Conservation (phyloP, 2,329 filamentous ascomycete species). For the Nothopassalora personata region DNA sequence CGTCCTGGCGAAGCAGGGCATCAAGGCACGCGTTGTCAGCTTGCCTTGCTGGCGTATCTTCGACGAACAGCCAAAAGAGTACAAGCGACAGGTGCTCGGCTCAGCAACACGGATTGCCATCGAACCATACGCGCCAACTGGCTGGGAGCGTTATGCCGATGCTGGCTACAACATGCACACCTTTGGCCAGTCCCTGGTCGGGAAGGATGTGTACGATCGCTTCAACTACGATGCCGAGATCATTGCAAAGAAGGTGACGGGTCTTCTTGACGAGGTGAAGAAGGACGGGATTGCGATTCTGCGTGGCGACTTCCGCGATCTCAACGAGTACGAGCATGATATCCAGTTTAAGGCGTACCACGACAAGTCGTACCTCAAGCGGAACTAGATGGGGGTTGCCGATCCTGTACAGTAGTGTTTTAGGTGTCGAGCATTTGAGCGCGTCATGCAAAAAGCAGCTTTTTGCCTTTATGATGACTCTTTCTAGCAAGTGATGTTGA, state of each 20-base stretch:
- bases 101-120: slow-evolving; percentile 46
- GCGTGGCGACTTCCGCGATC: slow-evolving; percentile 29
- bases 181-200: slow-evolving; percentile 54
- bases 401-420: background rate
- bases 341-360: slow-evolving; percentile 23
- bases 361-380: slow-evolving; percentile 8
- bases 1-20: slow-evolving; percentile 31
- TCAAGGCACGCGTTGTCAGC: slow-evolving; percentile 44
- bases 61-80: slow-evolving; percentile 43
- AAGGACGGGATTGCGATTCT: slow-evolving; percentile 32
- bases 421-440: slow-evolving; percentile 3
- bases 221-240: slow-evolving; percentile 50
- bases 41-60: slow-evolving; percentile 50
- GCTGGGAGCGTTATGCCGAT: slow-evolving; percentile 58
- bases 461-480: background rate
- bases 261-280: slow-evolving; percentile 34
- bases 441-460: background rate
- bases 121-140: slow-evolving; percentile 54
- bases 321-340: slow-evolving; percentile 29
- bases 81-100: slow-evolving; percentile 45
- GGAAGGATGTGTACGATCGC: slow-evolving; percentile 50
- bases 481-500: no score
- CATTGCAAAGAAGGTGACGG: slow-evolving; percentile 39
- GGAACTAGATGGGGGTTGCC: no score
- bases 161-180: slow-evolving; percentile 50